Percentiles rank a stretch among this genome's conserved stretches.
Evolutionary conservation across 345 rosid genomes (phyloP).

Genomic region (Melastoma malabathricum): DNA sequence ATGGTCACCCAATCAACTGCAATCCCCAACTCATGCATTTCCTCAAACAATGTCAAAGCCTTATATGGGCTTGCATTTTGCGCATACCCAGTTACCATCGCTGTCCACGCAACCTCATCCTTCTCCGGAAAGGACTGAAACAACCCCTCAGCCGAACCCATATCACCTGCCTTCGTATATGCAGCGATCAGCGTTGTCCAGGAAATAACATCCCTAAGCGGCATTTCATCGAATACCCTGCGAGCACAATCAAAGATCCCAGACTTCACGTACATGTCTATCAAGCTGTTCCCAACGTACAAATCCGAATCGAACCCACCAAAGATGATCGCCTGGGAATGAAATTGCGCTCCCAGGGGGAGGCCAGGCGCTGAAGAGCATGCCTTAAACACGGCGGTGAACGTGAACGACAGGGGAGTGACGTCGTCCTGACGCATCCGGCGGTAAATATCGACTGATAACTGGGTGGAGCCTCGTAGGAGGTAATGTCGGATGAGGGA

Average conservation of each 20-base stretch:
- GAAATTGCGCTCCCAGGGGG: slow-evolving; percentile 51
- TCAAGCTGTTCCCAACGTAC: slow-evolving; percentile 48
- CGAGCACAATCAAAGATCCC: slow-evolving; percentile 39
- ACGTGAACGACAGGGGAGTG: slow-evolving; percentile 61
- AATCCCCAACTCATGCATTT: no score
- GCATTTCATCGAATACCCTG: slow-evolving; percentile 68
- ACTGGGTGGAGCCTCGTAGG: slow-evolving; percentile 21
- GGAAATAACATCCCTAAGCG: slow-evolving; percentile 41
- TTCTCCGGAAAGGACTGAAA: slow-evolving; percentile 38
- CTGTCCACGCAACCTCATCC: slow-evolving; percentile 65
- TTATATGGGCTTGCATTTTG: slow-evolving; percentile 71
- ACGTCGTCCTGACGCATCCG: slow-evolving; percentile 36
- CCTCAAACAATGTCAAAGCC: slow-evolving; percentile 38
- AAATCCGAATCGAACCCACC: slow-evolving; percentile 57
- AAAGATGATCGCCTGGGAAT: slow-evolving; percentile 51
- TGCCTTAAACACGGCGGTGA: slow-evolving; percentile 66
- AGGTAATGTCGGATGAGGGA: slow-evolving; percentile 58
- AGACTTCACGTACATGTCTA: slow-evolving; percentile 46
- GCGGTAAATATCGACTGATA: slow-evolving; percentile 28
- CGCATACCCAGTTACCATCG: slow-evolving; percentile 58
- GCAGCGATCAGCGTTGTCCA: slow-evolving; percentile 59
- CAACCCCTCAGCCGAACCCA: slow-evolving; percentile 52
- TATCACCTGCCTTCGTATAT: slow-evolving; percentile 36
- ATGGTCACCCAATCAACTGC: no score
- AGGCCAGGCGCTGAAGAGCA: slow-evolving; percentile 24